These are phyloP conservation scores for Colletotrichum sp. DNA, from an alignment of 2,329 filamentous ascomycete genomes.

Conservation along the genomic window DNA sequence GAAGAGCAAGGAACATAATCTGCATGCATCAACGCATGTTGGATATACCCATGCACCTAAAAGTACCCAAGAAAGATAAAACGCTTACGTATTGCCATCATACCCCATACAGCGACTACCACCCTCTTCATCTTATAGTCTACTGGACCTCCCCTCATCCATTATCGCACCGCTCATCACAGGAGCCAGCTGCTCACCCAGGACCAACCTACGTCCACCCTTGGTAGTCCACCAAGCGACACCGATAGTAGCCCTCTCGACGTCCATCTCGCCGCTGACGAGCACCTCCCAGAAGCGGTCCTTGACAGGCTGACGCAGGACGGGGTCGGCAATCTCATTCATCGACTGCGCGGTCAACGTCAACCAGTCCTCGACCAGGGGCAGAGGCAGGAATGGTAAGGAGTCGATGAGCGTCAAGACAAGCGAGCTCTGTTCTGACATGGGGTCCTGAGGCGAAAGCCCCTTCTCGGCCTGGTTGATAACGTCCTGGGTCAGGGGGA, in stretches of 20 bases:
- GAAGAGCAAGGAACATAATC: neutral
- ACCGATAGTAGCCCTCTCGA: conserved; percentile 78
- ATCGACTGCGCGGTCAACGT: conserved; percentile 72
- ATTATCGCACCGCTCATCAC: conserved; percentile 62
- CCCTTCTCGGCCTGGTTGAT: conserved; percentile 27
- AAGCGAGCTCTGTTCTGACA: conserved; percentile 83
- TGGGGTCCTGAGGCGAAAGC: conserved; percentile 28
- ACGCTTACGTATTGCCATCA: neutral
- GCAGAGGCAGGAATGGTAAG: conserved; percentile 73
- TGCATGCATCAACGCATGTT: neutral
- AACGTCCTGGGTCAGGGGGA: conserved; percentile 44
- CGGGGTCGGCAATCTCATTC: conserved; percentile 64
- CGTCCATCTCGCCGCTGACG: conserved; percentile 84
- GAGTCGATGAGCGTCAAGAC: conserved; percentile 80
- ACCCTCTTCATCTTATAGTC: conserved; percentile 29
- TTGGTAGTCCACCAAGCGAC: conserved; percentile 84
- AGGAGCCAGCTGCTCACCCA: conserved; percentile 31
- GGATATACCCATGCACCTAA: neutral
- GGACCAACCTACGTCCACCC: conserved; percentile 58
- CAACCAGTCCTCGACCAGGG: conserved; percentile 81
- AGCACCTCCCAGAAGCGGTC: conserved; percentile 81
- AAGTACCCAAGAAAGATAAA: neutral
- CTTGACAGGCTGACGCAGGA: conserved; percentile 68
- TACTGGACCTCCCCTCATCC: conserved; percentile 35
- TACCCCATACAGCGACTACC: neutral